Evolutionary conservation across 2,329 filamentous ascomycete species (phyloP).

Genomic region (Penicillium psychrosexuale): DNA sequence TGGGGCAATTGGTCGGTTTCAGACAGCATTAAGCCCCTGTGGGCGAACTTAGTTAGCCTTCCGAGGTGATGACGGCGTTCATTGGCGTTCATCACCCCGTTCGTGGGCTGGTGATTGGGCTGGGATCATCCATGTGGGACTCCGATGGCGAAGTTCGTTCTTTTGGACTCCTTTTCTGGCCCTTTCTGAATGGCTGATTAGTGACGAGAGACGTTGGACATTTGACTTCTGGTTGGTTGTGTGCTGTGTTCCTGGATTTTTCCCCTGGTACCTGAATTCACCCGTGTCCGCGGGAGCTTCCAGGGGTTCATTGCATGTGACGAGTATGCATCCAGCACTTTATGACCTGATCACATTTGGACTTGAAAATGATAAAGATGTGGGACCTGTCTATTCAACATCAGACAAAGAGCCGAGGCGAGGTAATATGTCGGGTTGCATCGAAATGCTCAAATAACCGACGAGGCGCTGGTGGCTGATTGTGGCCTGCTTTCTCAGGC

Average conservation of each 20-base stretch:
- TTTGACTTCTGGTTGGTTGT: not conserved
- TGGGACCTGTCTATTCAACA: not conserved
- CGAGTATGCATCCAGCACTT: not conserved
- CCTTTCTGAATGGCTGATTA: not conserved
- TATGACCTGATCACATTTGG: not conserved
- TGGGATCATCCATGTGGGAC: constrained; percentile 8
- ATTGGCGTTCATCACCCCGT: not conserved
- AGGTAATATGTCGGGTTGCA: not conserved
- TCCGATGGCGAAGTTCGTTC: not conserved
- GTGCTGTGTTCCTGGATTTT: constrained; percentile 1
- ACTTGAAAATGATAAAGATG: not conserved
- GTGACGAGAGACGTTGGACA: not conserved
- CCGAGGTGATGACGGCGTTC: not conserved
- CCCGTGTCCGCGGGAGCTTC: not conserved
- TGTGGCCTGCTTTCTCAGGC: not conserved
- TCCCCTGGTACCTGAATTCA: constrained; percentile 4
- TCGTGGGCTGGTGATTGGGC: constrained; percentile 1
- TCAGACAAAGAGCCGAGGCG: not conserved
- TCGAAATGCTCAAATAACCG: not conserved
- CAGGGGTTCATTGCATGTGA: not conserved
- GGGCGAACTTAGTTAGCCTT: constrained; percentile 1
- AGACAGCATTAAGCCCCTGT: constrained; percentile 2
- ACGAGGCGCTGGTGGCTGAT: constrained; percentile 1
- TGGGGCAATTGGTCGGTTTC: constrained; percentile 8
- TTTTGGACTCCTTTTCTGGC: not conserved